These are phyloP conservation scores for Bocquillonia castaneifolia DNA, from an alignment of 441 rosid genomes.

Conservation along the genomic window DNA sequence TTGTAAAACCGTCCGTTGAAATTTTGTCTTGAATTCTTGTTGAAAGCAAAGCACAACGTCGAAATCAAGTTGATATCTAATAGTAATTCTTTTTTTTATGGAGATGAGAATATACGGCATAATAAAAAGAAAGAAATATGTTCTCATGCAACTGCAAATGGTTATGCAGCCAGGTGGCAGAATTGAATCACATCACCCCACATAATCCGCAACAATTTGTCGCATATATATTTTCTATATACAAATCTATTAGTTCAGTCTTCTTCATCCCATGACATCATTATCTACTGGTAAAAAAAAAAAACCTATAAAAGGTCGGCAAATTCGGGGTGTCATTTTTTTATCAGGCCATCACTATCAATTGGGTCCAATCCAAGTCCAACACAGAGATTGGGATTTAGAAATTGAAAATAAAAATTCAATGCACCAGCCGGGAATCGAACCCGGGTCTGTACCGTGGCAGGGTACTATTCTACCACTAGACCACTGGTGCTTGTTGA, in stretches of 20 bases:
- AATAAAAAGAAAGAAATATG: background rate
- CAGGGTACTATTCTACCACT: conserved; percentile 81
- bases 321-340: background rate
- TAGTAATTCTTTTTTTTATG: too few relatives aligned
- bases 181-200: background rate
- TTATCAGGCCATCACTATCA: too few relatives aligned
- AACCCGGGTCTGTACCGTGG: conserved; percentile 77
- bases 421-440: conserved; percentile 78
- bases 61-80: too few relatives aligned
- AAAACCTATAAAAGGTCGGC: background rate
- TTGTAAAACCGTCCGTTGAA: too few relatives aligned
- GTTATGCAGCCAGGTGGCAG: background rate
- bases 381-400: too few relatives aligned
- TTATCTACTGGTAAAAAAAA: too few relatives aligned
- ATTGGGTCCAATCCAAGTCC: too few relatives aligned
- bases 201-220: background rate
- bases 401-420: too few relatives aligned
- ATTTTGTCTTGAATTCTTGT: too few relatives aligned
- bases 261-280: background rate
- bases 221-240: background rate
- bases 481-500: conserved; percentile 65
- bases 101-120: too few relatives aligned
- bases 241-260: conserved; percentile 2
- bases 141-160: background rate
- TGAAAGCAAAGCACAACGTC: too few relatives aligned